Percentiles rank a stretch among this genome's conserved stretches.
Evolutionary conservation across 495 filamentous ascomycete species (phyloP).

Genomic region (Daldinia loculata): DNA sequence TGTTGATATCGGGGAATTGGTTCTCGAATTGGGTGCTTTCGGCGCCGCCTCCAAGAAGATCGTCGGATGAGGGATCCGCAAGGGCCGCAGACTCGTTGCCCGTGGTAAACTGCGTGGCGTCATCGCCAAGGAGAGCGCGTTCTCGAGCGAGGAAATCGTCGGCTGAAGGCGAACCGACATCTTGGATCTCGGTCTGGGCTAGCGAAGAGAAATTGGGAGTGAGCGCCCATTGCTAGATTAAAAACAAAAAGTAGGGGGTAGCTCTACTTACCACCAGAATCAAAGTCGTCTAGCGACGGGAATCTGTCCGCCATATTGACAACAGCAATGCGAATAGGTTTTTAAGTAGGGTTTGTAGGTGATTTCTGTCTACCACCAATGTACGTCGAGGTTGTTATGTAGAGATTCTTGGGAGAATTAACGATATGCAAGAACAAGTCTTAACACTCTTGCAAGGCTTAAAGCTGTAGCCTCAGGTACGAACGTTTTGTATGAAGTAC

Average conservation of each 20-base stretch:
- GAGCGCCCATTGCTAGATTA: not conserved
- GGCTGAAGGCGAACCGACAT: slow-evolving; percentile 57
- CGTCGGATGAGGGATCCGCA: slow-evolving; percentile 69
- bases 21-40: slow-evolving; percentile 81
- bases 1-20: slow-evolving; percentile 85
- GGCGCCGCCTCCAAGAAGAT: slow-evolving; percentile 74
- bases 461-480: slow-evolving; percentile 15
- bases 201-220: slow-evolving; percentile 15
- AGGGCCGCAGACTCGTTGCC: slow-evolving; percentile 72
- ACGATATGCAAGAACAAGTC: slow-evolving; percentile 1
- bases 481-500: slow-evolving; percentile 11
- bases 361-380: not conserved
- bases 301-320: slow-evolving; percentile 90
- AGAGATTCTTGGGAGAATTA: not conserved
- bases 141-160: slow-evolving; percentile 91
- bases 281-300: slow-evolving; percentile 95
- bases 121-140: slow-evolving; percentile 86
- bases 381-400: not conserved
- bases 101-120: slow-evolving; percentile 89
- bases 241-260: slow-evolving; percentile 5
- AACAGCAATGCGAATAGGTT: slow-evolving; percentile 8
- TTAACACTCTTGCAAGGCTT: slow-evolving; percentile 2
- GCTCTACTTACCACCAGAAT: slow-evolving; percentile 73
- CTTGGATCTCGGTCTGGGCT: slow-evolving; percentile 59
- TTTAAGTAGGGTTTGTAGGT: not conserved